A percentile compares a stretch with the other conserved stretches of the same genome.
phyloP scores from a whole-genome alignment of 1,284 basidiomycete species.

The Trametes polyzona region DNA sequence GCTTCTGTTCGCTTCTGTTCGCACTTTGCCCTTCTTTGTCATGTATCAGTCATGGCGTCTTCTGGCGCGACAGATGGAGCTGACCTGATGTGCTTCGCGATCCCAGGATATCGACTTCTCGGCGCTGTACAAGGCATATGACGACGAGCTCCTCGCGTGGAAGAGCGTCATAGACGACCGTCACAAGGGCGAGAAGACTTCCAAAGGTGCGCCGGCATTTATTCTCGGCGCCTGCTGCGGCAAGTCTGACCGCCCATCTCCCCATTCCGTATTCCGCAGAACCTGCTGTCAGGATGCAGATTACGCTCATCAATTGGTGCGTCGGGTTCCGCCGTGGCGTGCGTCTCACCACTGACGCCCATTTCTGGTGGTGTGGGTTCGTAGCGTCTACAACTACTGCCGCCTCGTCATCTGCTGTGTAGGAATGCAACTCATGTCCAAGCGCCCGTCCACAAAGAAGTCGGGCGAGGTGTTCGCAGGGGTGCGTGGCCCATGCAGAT shows the following conservation, averaged over 20 bases:
- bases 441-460: slow-evolving; percentile 21
- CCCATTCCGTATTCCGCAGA: slow-evolving; percentile 24
- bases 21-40: too few species aligned
- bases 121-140: slow-evolving; percentile 30
- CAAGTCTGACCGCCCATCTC: slow-evolving; percentile 1
- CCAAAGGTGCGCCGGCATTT: slow-evolving; percentile 11
- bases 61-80: slow-evolving; percentile 6
- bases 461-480: slow-evolving; percentile 26
- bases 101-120: slow-evolving; percentile 29
- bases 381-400: slow-evolving; percentile 38
- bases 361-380: not conserved
- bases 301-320: slow-evolving; percentile 36
- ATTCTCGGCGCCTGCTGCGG: not conserved
- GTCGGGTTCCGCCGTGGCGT: not conserved
- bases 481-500: slow-evolving; percentile 23
- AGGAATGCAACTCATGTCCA: slow-evolving; percentile 36
- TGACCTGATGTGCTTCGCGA: slow-evolving; percentile 17
- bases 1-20: too few species aligned
- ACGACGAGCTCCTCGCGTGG: slow-evolving; percentile 34
- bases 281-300: slow-evolving; percentile 30
- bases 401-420: slow-evolving; percentile 39
- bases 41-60: too few species aligned
- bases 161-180: slow-evolving; percentile 23
- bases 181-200: slow-evolving; percentile 27
- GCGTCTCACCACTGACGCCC: slow-evolving; percentile 1